phyloP scores from a whole-genome alignment of 139 green algal genomes.

The Chlamydomonas incerta region DNA sequence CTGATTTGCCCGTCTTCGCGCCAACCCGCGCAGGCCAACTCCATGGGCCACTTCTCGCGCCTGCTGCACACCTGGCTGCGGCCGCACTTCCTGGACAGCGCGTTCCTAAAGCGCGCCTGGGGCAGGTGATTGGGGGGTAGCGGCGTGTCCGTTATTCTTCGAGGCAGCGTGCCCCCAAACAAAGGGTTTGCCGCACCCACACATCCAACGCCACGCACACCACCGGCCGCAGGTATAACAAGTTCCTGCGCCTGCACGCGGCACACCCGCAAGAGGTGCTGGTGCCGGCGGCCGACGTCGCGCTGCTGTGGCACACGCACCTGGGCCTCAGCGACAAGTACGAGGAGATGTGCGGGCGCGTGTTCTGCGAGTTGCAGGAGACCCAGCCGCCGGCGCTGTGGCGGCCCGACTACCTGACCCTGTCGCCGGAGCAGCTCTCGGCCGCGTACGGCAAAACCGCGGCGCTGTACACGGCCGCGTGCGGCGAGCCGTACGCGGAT shows the following conservation, averaged over 20 bases:
- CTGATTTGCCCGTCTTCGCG: too few species aligned
- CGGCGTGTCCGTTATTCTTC: too few species aligned
- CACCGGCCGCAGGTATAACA: slow-evolving; percentile 18
- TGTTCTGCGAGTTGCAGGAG: not conserved
- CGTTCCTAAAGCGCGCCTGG: not conserved
- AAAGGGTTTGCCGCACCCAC: too few species aligned
- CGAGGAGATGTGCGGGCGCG: not conserved
- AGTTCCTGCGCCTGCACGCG: slow-evolving; percentile 5
- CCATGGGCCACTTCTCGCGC: not conserved
- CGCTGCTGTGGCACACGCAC: slow-evolving; percentile 19
- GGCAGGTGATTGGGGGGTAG: not conserved
- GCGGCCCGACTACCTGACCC: not conserved
- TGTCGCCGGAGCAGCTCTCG: not conserved
- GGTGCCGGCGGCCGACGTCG: slow-evolving; percentile 35
- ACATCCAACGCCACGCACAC: too few species aligned
- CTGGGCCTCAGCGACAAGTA: not conserved
- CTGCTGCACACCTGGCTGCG: slow-evolving; percentile 34
- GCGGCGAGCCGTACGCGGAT: not conserved
- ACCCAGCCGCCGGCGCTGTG: not conserved
- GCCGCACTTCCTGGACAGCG: slow-evolving; percentile 30
- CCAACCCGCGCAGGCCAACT: not conserved
- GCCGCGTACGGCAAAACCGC: not conserved
- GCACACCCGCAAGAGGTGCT: not conserved
- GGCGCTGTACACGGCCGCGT: not conserved
- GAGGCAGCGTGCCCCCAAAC: too few species aligned